Evolutionary conservation across 345 rosid species (phyloP).

Genomic region (Populus davidiana): DNA sequence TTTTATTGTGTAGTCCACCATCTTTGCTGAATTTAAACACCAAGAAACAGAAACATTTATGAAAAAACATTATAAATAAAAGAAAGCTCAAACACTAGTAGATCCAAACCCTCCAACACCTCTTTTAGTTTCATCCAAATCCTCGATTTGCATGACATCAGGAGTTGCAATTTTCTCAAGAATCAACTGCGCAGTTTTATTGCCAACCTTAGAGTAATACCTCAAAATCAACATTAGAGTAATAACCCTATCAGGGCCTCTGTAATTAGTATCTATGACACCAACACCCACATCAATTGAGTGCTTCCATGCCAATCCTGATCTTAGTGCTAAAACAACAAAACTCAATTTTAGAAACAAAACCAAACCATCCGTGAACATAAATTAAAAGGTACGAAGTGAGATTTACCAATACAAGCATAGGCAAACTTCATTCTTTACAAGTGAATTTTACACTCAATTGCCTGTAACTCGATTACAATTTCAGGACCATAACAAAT

Average conservation of each 20-base stretch:
- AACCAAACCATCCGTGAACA: not conserved
- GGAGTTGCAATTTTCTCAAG: conserved; percentile 72
- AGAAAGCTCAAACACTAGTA: too few species aligned
- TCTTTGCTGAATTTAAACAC: too few species aligned
- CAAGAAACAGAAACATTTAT: too few species aligned
- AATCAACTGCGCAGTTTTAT: conserved; percentile 16
- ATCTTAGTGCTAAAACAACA: conserved; percentile 51
- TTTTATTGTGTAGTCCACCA: too few species aligned
- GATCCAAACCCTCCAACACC: too few species aligned
- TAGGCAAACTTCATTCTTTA: too few species aligned
- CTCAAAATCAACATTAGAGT: conserved; percentile 59
- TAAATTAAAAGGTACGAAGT: too few species aligned
- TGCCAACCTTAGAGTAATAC: conserved; percentile 64
- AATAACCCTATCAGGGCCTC: conserved; percentile 78
- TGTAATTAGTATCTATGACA: conserved; percentile 74
- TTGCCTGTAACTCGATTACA: not conserved
- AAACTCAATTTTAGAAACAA: not conserved
- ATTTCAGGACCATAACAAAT: not conserved
- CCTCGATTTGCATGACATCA: conserved; percentile 26
- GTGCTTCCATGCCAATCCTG: conserved; percentile 75
- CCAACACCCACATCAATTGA: conserved; percentile 82
- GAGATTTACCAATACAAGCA: too few species aligned
- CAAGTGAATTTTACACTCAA: too few species aligned
- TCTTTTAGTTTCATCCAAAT: too few species aligned
- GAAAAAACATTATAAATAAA: too few species aligned